A percentile compares a stretch with the other conserved stretches of the same genome.
Evolutionary conservation across 257 asterid genomes (phyloP).

Genomic region (Nicotiana attenuata): DNA sequence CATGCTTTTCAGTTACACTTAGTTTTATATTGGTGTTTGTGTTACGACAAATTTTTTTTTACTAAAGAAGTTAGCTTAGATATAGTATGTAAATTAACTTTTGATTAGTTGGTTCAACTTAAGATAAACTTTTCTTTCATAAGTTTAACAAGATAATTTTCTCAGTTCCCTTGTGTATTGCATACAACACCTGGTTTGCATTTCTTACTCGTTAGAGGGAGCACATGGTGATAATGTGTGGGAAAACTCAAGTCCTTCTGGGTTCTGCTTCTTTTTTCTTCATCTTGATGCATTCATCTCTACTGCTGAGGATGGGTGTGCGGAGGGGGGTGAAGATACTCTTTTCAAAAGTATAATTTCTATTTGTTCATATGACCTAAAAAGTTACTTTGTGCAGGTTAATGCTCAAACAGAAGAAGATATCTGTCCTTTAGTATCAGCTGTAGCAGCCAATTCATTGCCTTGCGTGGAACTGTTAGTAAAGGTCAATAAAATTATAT

Average conservation of each 20-base stretch:
- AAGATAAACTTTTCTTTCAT: neutral
- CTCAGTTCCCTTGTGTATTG: neutral
- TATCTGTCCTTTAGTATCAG: conserved; percentile 73
- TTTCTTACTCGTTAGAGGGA: neutral
- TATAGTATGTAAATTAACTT: neutral
- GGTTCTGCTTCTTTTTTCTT: neutral
- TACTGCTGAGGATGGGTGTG: neutral
- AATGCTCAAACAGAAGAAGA: conserved; percentile 80
- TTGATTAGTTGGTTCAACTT: neutral
- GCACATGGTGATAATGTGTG: neutral
- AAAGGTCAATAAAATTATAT: conserved; percentile 40
- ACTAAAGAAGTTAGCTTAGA: neutral
- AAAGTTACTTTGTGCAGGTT: conserved; percentile 54
- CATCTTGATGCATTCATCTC: neutral
- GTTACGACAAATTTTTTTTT: neutral
- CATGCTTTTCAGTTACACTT: neutral
- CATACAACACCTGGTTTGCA: neutral
- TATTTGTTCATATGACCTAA: conserved; percentile 6
- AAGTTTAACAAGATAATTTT: neutral
- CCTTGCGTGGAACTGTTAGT: conserved; percentile 66
- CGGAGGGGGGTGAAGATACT: neutral
- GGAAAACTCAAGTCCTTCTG: neutral
- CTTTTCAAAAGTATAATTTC: conserved; percentile 1
- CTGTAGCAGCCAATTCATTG: conserved; percentile 95
- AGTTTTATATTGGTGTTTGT: neutral